Conservation (phyloP, 2,329 filamentous ascomycete species). For the Clonostachys solani region DNA sequence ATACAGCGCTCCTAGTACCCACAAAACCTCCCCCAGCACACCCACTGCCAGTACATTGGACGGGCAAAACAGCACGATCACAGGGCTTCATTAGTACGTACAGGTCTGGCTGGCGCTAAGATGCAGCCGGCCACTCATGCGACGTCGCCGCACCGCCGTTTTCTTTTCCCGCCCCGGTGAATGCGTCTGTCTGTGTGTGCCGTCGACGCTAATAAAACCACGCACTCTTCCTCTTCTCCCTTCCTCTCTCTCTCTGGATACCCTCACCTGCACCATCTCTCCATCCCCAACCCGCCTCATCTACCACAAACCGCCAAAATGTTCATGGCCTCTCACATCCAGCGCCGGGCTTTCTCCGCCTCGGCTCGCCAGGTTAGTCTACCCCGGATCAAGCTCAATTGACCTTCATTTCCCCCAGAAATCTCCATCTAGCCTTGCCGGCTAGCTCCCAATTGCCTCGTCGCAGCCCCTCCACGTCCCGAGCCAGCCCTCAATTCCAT, state of each 20-base stretch:
- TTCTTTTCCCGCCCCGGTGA: not conserved
- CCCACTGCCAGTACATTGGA: no score
- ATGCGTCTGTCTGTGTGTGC: not conserved
- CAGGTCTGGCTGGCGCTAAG: no score
- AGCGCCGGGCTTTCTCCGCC: conserved; percentile 78
- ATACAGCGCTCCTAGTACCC: no score
- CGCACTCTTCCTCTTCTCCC: not conserved
- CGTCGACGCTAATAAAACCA: not conserved
- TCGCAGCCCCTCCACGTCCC: not conserved
- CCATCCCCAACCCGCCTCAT: conserved; percentile 1
- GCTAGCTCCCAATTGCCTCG: no score
- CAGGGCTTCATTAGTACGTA: no score
- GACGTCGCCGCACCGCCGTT: not conserved
- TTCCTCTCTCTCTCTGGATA: not conserved
- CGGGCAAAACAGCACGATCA: no score
- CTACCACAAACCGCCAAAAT: conserved; percentile 39
- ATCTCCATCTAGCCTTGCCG: no score
- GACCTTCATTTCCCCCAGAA: not conserved
- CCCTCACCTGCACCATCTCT: conserved; percentile 1
- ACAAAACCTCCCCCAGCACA: no score
- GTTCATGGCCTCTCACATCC: conserved; percentile 69
- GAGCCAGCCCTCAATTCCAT: conserved; percentile 1
- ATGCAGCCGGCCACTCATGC: no score
- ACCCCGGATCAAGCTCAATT: not conserved
- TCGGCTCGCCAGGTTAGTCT: conserved; percentile 68